Base-by-base conservation (phyloP, 257 asterid genomes). In the Plantago ovata region DNA sequence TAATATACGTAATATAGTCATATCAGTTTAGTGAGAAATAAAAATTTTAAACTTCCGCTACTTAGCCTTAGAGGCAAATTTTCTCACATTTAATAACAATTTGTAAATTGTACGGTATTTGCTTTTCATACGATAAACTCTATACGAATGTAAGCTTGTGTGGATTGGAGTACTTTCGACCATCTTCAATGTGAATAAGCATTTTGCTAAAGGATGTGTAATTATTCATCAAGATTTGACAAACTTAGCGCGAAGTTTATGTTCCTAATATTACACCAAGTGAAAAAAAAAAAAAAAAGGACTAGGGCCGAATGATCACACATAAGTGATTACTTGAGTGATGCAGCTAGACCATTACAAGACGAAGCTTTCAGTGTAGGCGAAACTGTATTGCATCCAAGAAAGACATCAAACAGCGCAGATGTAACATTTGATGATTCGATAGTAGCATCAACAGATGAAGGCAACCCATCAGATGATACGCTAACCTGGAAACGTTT, bases 351-450 rank as follows among this genome's bases (percentile, higher is more conserved):
- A 70, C 94, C 93, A 33, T 69, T 56, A 39, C 79, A 63, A 54
- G 69, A 78, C 51, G 98, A 88, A 67, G 79, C 73, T 86, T 85
- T 88, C 75, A 92, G 67, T 12, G 96, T 51, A 40, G 94, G 91
- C 53, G 96, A 92, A 74, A 92, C 96, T 43, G 95, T 76, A 51
- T 71, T 75, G 55, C 74, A 73, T 73, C 96, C 98, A 53, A 85
- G 83, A 84, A 88, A 88, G 61, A 92, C 89, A 44, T 92, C 84
- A 45, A 85, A 88, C 55, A 92, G 84, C 58, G 98, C 89, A 40
- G 79, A 80, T 10, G 88, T 68, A 45, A 85, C 95, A 36, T 82
- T 84, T 41, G 75, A 32, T 52, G 98, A 88, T 69, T 82, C 85
- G 38, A 88, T 80, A 50, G 84, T 75, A 54, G 94, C 95, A 53